Base-by-base conservation (phyloP, 1,284 basidiomycete species). In the Cutaneotrichosporon cyanovorans region DNA sequence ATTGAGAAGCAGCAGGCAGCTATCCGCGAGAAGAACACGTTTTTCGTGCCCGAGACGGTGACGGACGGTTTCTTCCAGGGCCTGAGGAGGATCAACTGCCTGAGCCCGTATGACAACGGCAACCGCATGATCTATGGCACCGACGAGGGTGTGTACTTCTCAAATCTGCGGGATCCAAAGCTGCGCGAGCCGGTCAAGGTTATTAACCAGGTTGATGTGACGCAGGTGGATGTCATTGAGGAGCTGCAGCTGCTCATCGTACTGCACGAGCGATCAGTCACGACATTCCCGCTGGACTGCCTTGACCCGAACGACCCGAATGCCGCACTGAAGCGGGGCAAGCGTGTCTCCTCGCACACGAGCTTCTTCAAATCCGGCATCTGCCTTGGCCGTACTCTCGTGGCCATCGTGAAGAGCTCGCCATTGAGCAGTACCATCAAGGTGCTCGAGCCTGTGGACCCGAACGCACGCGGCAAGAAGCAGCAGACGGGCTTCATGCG, bases 311-410 rank as follows among this genome's bases (percentile, higher is more conserved):
- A 81, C 55, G 95, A 98, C 62, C 90, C 95, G 0, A 80, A 84
- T 68, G 84, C 86, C 12, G 91, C 90, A 2, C 74, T 96, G 48
- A 95, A 92, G 70, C 83, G 91, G 6, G 91, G 90, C 8, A 92
- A 96, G 68, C 82, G 91, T 47, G 92, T 98, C 62, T 89, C 92
- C 0, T 87, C 88, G 1, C 92, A 97, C 71, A 97, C 92, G 1
- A 86, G 87, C 5, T 98, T 98, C 75, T 98, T 99, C 81, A 96
- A 96, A 71, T 85, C 87, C 9, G 95, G 95, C 0, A 79, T 85
- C 40, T 98, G 93, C 68, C 77, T 98, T 20, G 89, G 88, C 14
- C 82, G 86, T 53, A 90, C 89, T n/a, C 78, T 99, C 6, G 90
- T 99, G 23, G 98, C 95, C 63, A 87, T 98, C 37, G 93, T 98